A percentile compares a stretch with the other conserved stretches of the same genome.
These are phyloP conservation scores for Reticulomyxa filosa DNA, from an alignment of 78 protist species.

Conservation along the genomic window DNA sequence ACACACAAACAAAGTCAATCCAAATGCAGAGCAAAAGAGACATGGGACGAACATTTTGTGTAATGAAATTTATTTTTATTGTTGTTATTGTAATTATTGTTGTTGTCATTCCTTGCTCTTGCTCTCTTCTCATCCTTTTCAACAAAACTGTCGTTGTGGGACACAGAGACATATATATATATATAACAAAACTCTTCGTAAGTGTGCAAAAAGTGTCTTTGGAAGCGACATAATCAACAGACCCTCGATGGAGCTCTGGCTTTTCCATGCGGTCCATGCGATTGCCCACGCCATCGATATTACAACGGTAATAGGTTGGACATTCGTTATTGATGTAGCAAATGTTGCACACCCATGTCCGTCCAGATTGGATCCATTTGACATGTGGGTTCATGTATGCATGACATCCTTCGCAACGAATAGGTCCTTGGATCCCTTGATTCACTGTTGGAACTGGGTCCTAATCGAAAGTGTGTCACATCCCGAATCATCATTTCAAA, in stretches of 20 bases:
- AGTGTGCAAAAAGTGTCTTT: too few relatives aligned
- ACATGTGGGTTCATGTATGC: slow-evolving; percentile 45
- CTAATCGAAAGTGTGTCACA: background rate
- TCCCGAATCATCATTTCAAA: background rate
- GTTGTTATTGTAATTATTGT: too few relatives aligned
- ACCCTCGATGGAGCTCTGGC: slow-evolving; percentile 1
- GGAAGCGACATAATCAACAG: too few relatives aligned
- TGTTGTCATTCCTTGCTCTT: too few relatives aligned
- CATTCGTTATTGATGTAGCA: slow-evolving; percentile 8
- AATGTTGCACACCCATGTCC: slow-evolving; percentile 25
- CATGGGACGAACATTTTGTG: too few relatives aligned
- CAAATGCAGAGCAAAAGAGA: too few relatives aligned
- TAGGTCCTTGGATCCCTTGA: background rate
- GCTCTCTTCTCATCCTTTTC: too few relatives aligned
- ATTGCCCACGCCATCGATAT: background rate
- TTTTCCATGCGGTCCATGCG: background rate
- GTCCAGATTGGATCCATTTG: slow-evolving; percentile 36
- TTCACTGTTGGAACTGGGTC: slow-evolving; percentile 6
- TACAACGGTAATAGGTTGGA: background rate
- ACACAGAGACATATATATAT: too few relatives aligned
- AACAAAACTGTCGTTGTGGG: too few relatives aligned
- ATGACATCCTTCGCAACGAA: slow-evolving; percentile 44
- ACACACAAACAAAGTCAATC: background rate
- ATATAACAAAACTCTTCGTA: too few relatives aligned
- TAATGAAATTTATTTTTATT: too few relatives aligned